Percentiles rank a stretch among this genome's conserved stretches.
phyloP scores from a whole-genome alignment of 352 stramenopile genomes.

The Thalassiosira ordinaria region DNA sequence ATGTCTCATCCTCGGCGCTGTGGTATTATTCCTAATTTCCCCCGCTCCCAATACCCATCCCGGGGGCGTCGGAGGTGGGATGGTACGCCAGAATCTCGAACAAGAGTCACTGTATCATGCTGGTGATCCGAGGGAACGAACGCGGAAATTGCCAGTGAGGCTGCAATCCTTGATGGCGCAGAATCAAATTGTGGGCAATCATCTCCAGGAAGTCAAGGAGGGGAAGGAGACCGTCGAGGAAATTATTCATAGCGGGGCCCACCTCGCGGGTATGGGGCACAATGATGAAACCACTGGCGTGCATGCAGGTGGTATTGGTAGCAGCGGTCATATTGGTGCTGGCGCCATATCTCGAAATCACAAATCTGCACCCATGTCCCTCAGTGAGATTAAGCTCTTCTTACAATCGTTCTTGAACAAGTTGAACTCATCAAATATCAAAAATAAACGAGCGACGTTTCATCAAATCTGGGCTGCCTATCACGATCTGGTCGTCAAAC shows the following conservation, averaged over 20 bases:
- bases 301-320: slow-evolving; percentile 34
- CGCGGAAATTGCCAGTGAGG: slow-evolving; percentile 64
- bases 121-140: slow-evolving; percentile 44
- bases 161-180: slow-evolving; percentile 66
- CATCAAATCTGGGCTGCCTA: slow-evolving; percentile 81
- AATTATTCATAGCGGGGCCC: slow-evolving; percentile 60
- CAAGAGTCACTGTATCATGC: neutral
- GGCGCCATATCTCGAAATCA: slow-evolving; percentile 29
- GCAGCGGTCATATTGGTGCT: slow-evolving; percentile 33
- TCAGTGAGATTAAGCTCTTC: slow-evolving; percentile 76
- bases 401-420: slow-evolving; percentile 73
- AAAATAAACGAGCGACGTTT: slow-evolving; percentile 69
- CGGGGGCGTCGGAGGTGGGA: slow-evolving; percentile 10
- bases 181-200: slow-evolving; percentile 76
- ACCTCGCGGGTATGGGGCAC: slow-evolving; percentile 4
- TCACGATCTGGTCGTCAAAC: slow-evolving; percentile 78
- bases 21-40: slow-evolving; percentile 39
- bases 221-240: slow-evolving; percentile 80
- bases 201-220: slow-evolving; percentile 68
- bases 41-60: slow-evolving; percentile 32
- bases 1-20: slow-evolving; percentile 34
- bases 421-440: slow-evolving; percentile 63
- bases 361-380: slow-evolving; percentile 72
- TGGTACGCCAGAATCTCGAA: neutral
- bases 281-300: neutral